Evolutionary conservation across 768 basidiomycete species (phyloP).

Genomic region (Exsudoporus frostii): DNA sequence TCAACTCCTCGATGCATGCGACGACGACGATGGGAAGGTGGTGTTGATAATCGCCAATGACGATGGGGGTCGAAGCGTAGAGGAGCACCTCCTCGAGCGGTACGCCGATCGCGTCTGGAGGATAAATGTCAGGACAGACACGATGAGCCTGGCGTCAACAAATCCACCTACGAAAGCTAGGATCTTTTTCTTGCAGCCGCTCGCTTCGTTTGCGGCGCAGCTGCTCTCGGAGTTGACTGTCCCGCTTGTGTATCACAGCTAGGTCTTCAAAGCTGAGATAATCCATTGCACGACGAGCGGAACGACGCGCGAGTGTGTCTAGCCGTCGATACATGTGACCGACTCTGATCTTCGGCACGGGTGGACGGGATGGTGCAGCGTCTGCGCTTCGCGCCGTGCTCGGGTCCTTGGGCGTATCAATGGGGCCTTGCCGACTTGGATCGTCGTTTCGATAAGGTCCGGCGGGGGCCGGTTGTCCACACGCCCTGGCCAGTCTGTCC

Average conservation of each 20-base stretch:
- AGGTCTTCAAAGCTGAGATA: constrained; percentile 26
- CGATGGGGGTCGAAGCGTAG: constrained; percentile 31
- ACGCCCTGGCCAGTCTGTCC: constrained; percentile 30
- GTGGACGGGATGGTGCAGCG: background rate
- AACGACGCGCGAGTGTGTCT: constrained; percentile 23
- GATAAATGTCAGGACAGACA: background rate
- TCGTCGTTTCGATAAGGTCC: constrained; percentile 9
- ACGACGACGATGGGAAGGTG: constrained; percentile 39
- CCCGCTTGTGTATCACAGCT: constrained; percentile 12
- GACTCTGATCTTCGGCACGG: constrained; percentile 18
- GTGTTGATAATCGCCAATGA: constrained; percentile 37
- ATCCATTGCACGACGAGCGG: constrained; percentile 25
- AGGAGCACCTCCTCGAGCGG: constrained; percentile 33
- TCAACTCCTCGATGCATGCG: constrained; percentile 45
- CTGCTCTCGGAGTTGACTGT: constrained; percentile 24
- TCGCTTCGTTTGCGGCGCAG: constrained; percentile 18
- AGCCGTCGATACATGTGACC: constrained; percentile 25
- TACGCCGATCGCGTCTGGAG: constrained; percentile 36
- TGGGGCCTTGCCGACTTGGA: background rate
- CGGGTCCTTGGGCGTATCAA: background rate
- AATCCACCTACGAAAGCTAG: constrained; percentile 26
- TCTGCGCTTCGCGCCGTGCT: background rate
- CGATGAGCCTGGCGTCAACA: background rate
- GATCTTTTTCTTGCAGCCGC: constrained; percentile 19
- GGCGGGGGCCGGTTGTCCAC: constrained; percentile 18